Conservation (phyloP, 257 asterid genomes). For the Solanum pimpinellifolium region DNA sequence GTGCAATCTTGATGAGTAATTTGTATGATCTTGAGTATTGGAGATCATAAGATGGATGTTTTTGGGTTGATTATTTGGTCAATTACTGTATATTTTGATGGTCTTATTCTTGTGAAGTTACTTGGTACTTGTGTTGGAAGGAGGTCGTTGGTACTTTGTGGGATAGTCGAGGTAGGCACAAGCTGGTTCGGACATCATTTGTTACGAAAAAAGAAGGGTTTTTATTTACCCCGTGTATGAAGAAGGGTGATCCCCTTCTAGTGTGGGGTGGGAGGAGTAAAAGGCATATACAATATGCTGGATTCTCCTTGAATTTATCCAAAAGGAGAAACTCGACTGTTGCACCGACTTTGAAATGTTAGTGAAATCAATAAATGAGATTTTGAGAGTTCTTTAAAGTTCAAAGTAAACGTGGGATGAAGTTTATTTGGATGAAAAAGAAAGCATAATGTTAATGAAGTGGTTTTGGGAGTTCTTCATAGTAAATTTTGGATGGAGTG, state of each 20-base stretch:
- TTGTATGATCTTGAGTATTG: background rate
- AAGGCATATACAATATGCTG: background rate
- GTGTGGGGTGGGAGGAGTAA: background rate
- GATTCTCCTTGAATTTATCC: background rate
- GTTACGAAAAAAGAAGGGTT: background rate
- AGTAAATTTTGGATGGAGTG: background rate
- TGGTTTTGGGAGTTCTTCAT: background rate
- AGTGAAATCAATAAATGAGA: background rate
- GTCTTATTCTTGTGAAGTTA: background rate
- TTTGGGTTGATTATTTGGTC: background rate
- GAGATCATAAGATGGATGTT: background rate
- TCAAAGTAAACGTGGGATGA: background rate
- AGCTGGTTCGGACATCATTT: background rate
- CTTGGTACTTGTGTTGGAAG: background rate
- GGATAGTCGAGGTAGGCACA: background rate
- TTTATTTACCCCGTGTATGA: background rate
- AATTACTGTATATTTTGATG: background rate
- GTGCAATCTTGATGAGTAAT: background rate
- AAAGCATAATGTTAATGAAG: background rate
- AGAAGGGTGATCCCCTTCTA: background rate
- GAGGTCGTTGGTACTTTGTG: background rate
- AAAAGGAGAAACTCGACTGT: background rate
- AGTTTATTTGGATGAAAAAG: background rate
- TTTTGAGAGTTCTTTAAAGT: background rate
- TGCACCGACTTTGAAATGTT: background rate